A percentile compares a stretch with the other conserved stretches of the same genome.
Conservation (phyloP, 2,329 filamentous ascomycete species). For the Periglandula ipomoeae region DNA sequence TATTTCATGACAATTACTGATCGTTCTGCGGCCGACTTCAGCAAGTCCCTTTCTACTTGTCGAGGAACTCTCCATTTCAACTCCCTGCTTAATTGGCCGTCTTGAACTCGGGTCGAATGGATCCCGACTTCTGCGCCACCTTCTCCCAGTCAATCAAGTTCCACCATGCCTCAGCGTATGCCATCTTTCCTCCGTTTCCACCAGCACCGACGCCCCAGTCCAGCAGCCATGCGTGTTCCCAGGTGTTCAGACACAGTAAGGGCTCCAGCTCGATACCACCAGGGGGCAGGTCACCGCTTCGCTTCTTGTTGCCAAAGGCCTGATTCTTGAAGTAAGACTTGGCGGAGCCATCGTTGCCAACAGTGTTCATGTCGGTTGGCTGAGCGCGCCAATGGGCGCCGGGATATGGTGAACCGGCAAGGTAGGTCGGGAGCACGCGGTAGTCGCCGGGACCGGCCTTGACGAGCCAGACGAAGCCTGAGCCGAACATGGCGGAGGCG, state of each 20-base stretch:
- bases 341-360: slow-evolving; percentile 30
- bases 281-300: slow-evolving; percentile 38
- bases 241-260: slow-evolving; percentile 86
- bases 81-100: slow-evolving; percentile 7
- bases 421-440: slow-evolving; percentile 79
- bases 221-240: slow-evolving; percentile 86
- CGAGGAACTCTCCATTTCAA: neutral
- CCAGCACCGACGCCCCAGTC: slow-evolving; percentile 58
- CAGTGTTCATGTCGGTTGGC: slow-evolving; percentile 60
- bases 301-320: slow-evolving; percentile 19
- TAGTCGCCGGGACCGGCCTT: slow-evolving; percentile 39
- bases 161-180: slow-evolving; percentile 81
- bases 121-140: slow-evolving; percentile 41
- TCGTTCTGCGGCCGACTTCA: too few species aligned
- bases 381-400: slow-evolving; percentile 74
- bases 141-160: slow-evolving; percentile 73
- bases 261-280: slow-evolving; percentile 63
- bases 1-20: too few species aligned
- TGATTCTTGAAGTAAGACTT: slow-evolving; percentile 31
- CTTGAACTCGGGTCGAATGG: slow-evolving; percentile 26
- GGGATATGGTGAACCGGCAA: slow-evolving; percentile 81
- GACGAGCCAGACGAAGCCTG: slow-evolving; percentile 95
- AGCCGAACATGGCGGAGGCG: slow-evolving; percentile 87
- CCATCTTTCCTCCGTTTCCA: slow-evolving; percentile 62
- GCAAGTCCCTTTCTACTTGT: too few species aligned